Evolutionary conservation across 176 grass and related monocot species (phyloP), one percentile per base, ranked within the genome.

Genomic region (Triticum dicoccoides): DNA sequence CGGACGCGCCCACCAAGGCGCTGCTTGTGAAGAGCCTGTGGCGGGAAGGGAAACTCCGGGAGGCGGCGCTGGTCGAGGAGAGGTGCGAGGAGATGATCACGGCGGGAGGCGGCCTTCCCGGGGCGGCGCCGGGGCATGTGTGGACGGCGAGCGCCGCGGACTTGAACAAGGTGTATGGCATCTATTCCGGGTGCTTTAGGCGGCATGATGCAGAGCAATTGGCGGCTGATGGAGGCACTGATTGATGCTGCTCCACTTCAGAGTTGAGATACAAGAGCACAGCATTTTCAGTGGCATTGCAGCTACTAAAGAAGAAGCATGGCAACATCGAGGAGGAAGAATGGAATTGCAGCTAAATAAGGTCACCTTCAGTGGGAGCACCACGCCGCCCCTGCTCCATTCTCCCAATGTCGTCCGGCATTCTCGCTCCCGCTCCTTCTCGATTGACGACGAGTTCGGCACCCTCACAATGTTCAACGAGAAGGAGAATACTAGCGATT

Each of bases 1-100:
- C 93, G 9, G 92, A 98, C 75, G 75, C 89, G 5, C 76, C 88
- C 33, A 98, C 91, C 37, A 92, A 88, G 64, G 59, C 80, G 51
- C 73, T 98, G 79, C 89, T 96, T 23, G 92, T 95, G 54, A 95
- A 96, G 93, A 98, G 92, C 90, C 84, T 98, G 73, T 98, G 96
- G 96, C 90, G 90, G 82, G 93, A 98, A 80, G 93, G 90, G 33
- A 98, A 95, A 80, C 92, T 96, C 61, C 86, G 88, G 5, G 96
- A 96, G 84, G 91, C 90, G 8, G 96, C 96, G 9, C 14, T 72
- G 41, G 84, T 95, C 20, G 90, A 91, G 89, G 91, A 89, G 73
- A 84, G 86, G 78, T 94, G 86, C 73, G 88, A 91, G 11, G 88
- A 89, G 54, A 56, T 86, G 54, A 5, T 12, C 3, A 4, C 27